phyloP scores from a whole-genome alignment of 2,329 filamentous ascomycete genomes.

The Fusarium sp. region DNA sequence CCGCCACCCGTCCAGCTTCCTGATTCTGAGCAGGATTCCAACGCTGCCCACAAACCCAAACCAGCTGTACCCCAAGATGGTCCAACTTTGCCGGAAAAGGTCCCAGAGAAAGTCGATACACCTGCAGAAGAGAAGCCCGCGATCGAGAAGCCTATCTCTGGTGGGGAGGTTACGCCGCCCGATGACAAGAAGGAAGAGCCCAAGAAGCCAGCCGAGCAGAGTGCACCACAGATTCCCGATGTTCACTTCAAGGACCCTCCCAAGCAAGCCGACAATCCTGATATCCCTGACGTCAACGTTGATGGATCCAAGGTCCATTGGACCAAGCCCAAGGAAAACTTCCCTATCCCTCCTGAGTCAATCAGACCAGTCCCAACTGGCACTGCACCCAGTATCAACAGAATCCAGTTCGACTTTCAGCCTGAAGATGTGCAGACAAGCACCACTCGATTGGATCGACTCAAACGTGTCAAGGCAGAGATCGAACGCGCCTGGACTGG shows the following conservation, averaged over 20 bases:
- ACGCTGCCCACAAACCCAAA: constrained; percentile 23
- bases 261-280: constrained; percentile 35
- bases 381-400: constrained; percentile 76
- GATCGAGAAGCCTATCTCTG: constrained; percentile 12
- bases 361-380: constrained; percentile 82
- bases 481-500: constrained; percentile 84
- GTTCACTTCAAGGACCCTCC: constrained; percentile 49
- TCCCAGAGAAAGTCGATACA: constrained; percentile 9
- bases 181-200: constrained; percentile 8
- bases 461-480: constrained; percentile 76
- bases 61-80: constrained; percentile 19
- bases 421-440: constrained; percentile 71
- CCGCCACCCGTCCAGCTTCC: constrained; percentile 35
- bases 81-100: constrained; percentile 1
- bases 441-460: constrained; percentile 72
- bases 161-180: constrained; percentile 8
- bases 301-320: constrained; percentile 69
- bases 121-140: constrained; percentile 18
- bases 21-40: constrained; percentile 23
- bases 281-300: constrained; percentile 26
- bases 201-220: constrained; percentile 22
- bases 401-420: constrained; percentile 80
- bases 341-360: constrained; percentile 77
- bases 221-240: constrained; percentile 32
- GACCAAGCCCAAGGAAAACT: constrained; percentile 79